Evolutionary conservation across 768 basidiomycete species (phyloP).

Genomic region (Lactifluus hygrophoroides): DNA sequence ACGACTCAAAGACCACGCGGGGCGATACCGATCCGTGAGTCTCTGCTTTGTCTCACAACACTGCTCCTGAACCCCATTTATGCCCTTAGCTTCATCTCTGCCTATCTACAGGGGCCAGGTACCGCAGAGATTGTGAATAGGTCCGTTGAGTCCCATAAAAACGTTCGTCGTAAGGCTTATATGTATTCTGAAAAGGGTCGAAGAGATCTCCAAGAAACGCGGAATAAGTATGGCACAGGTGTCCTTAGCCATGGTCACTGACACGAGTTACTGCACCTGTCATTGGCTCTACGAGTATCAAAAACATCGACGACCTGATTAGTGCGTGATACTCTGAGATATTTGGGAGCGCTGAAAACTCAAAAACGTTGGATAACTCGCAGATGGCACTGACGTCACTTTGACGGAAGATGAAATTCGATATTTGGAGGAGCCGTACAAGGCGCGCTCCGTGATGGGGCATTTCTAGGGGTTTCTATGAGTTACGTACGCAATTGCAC

Average conservation of each 20-base stretch:
- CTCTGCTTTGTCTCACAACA: no score
- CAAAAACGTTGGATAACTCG: not conserved
- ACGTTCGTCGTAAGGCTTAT: not conserved
- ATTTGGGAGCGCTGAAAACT: not conserved
- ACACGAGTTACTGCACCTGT: conserved; percentile 8
- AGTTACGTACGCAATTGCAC: not conserved
- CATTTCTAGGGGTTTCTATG: not conserved
- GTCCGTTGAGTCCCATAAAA: not conserved
- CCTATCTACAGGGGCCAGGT: not conserved
- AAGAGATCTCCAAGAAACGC: conserved; percentile 32
- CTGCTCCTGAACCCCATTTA: not conserved
- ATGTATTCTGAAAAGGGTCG: conserved; percentile 25
- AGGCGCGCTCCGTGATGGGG: conserved; percentile 14
- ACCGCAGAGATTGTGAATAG: conserved; percentile 15
- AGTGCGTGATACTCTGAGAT: not conserved
- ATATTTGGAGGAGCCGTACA: conserved; percentile 17
- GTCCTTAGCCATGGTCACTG: conserved; percentile 30
- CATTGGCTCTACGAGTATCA: conserved; percentile 12
- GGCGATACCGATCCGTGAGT: conserved; percentile 1
- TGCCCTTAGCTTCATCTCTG: not conserved
- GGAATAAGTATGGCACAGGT: conserved; percentile 37
- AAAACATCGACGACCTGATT: conserved; percentile 18
- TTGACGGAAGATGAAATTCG: conserved; percentile 13
- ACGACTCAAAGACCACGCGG: not conserved
- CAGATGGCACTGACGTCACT: conserved; percentile 8